phyloP scores from a whole-genome alignment of 768 basidiomycete species.

The Pholiota microspora region DNA sequence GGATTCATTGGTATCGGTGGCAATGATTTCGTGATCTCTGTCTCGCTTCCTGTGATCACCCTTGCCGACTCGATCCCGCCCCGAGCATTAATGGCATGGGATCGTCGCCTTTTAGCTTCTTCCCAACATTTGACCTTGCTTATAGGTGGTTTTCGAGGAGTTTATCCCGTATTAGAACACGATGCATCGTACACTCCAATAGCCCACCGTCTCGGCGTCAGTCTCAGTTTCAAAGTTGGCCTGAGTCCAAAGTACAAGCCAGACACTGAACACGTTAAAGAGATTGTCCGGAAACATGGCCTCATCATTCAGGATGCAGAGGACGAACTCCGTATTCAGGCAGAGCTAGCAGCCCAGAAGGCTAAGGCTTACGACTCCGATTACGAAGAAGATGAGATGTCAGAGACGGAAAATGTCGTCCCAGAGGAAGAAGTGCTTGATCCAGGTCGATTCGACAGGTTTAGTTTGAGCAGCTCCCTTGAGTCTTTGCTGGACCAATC shows the following conservation, averaged over 20 bases:
- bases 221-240: slow-evolving; percentile 59
- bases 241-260: slow-evolving; percentile 63
- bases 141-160: slow-evolving; percentile 51
- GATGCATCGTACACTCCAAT: slow-evolving; percentile 38
- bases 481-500: slow-evolving; percentile 59
- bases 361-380: slow-evolving; percentile 26
- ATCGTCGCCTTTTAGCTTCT: slow-evolving; percentile 56
- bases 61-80: slow-evolving; percentile 55
- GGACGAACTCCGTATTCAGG: slow-evolving; percentile 34
- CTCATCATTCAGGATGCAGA: slow-evolving; percentile 43
- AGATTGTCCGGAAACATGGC: slow-evolving; percentile 49
- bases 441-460: slow-evolving; percentile 49
- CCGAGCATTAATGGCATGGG: slow-evolving; percentile 74
- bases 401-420: slow-evolving; percentile 12
- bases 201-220: slow-evolving; percentile 32
- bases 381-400: slow-evolving; percentile 21
- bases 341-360: slow-evolving; percentile 29
- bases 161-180: slow-evolving; percentile 50
- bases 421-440: slow-evolving; percentile 32
- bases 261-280: slow-evolving; percentile 40
- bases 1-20: slow-evolving; percentile 52
- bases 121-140: slow-evolving; percentile 63
- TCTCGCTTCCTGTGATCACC: slow-evolving; percentile 53
- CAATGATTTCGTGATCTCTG: slow-evolving; percentile 52
- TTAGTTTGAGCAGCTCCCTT: slow-evolving; percentile 63